Base-by-base conservation (phyloP, 352 stramenopile species). In the Phytophthora sojae region DNA sequence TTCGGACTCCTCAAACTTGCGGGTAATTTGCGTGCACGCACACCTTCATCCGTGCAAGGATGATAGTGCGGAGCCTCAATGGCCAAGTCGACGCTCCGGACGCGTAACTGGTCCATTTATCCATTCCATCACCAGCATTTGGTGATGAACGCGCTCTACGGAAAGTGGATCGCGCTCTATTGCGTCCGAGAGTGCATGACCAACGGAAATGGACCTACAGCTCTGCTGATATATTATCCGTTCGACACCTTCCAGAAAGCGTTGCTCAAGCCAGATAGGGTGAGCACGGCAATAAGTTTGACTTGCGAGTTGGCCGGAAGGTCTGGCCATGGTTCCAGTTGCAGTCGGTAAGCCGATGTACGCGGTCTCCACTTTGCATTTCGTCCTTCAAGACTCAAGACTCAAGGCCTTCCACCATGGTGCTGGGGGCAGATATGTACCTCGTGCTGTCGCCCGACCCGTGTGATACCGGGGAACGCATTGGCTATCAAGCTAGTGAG, bases 391-490 rank as follows among this genome's bases (percentile, higher is more conserved):
- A 73, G 11, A n/a, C 35, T 14, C 53, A 73, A 51, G 19, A 15
- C 23, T 49, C 44, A 23, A 30, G 15, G 23, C n/a, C 2, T 39
- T 61, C 49, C 6, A 55, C 21, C 49, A 76, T 72, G 62, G 62
- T 67, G 30, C 19, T 75, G 14, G 63, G 29, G 47, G 63, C 49
- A 53, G 69, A 76, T 37, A 73, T 76, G 64, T 76, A 76, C 45
- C 69, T 76, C 57, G 35, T 69, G 1, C 58, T 69, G 15, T 76
- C 69, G 1, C 69, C 69, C 6, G 69, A 69, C 26, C 69, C 64
- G n/a, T 76, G 58, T 32, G 64, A 69, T 23, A 62, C 64, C 2
- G 69, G 52, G 1, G 59, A 69, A 50, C 58, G 64, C 23, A 44
- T 52, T 7, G 66, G 30, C 19, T 69, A 62, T 19, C 50, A 55